A percentile compares a stretch with the other conserved stretches of the same genome.
Evolutionary conservation across 768 basidiomycete species (phyloP).

Genomic region (Phanerochaete carnosa): DNA sequence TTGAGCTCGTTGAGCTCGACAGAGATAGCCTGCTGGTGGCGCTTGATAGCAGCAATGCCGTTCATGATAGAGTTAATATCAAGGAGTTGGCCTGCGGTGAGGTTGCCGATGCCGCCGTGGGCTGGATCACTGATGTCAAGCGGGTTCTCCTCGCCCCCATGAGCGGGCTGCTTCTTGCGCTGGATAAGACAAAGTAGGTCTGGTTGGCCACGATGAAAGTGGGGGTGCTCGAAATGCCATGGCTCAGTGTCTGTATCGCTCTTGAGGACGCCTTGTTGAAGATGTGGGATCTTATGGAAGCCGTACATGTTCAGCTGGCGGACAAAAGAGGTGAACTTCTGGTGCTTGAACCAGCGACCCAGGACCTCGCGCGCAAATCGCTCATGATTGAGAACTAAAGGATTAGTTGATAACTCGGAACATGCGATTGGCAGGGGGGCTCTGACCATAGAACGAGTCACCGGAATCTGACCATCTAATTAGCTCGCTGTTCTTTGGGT

Average conservation of each 20-base stretch:
- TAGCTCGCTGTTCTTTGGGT: conserved; percentile 74
- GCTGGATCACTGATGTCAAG: conserved; percentile 18
- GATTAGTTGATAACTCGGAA: conserved; percentile 7
- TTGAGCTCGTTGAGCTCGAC: conserved; percentile 87
- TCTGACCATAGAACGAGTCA: conserved; percentile 86
- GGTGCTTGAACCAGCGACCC: conserved; percentile 96
- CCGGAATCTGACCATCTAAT: conserved; percentile 92
- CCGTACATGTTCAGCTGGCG: conserved; percentile 96
- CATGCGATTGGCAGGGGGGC: neutral
- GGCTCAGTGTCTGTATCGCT: conserved; percentile 78
- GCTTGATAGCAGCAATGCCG: conserved; percentile 83
- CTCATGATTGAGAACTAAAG: conserved; percentile 84
- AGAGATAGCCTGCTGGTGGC: conserved; percentile 91
- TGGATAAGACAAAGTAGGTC: conserved; percentile 86
- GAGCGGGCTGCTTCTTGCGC: conserved; percentile 64
- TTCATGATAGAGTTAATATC: conserved; percentile 79
- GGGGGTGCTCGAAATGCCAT: conserved; percentile 90
- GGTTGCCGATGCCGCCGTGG: conserved; percentile 6
- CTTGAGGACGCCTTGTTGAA: conserved; percentile 90
- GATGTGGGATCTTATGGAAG: conserved; percentile 92
- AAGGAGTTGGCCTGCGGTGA: conserved; percentile 51
- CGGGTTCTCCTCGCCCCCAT: conserved; percentile 28
- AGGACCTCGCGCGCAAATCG: conserved; percentile 87
- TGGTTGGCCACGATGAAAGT: conserved; percentile 87
- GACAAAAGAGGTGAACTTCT: conserved; percentile 90